Conservation (phyloP, 2,329 filamentous ascomycete species). For the Botrytis byssoidea region DNA sequence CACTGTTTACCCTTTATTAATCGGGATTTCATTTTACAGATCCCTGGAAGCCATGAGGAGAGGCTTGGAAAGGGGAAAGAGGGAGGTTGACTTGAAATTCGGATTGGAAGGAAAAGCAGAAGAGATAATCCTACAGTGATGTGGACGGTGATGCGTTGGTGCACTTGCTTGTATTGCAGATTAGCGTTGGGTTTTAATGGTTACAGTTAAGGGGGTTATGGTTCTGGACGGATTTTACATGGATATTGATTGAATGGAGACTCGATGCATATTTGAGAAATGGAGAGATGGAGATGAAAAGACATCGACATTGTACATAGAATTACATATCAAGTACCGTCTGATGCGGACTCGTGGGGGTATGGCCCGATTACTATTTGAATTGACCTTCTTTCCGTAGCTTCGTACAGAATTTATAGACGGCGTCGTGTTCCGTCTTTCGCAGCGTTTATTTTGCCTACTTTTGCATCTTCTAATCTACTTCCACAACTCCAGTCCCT, state of each 20-base stretch:
- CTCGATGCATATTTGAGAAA: slow-evolving; percentile 14
- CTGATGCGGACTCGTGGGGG: background rate
- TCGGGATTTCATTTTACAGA: slow-evolving; percentile 1
- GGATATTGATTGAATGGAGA: slow-evolving; percentile 14
- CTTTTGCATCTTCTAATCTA: background rate
- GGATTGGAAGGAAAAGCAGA: background rate
- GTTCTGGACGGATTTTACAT: slow-evolving; percentile 11
- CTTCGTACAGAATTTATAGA: slow-evolving; percentile 1
- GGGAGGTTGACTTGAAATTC: background rate
- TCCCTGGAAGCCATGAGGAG: background rate
- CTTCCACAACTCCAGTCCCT: background rate
- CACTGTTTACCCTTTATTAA: background rate
- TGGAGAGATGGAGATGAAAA: slow-evolving; percentile 5
- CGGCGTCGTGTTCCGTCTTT: background rate
- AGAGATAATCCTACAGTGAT: slow-evolving; percentile 1
- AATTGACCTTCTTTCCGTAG: slow-evolving; percentile 11
- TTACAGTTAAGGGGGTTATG: background rate
- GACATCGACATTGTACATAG: slow-evolving; percentile 18
- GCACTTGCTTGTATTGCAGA: slow-evolving; percentile 15
- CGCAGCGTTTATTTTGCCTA: background rate
- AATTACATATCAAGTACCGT: slow-evolving; percentile 8
- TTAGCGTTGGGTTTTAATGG: slow-evolving; percentile 18
- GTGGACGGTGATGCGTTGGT: slow-evolving; percentile 4
- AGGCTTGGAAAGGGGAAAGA: background rate
- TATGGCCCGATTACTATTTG: slow-evolving; percentile 11